Evolutionary conservation across 345 rosid species (phyloP).

Genomic region (Leavenworthia alabamica): DNA sequence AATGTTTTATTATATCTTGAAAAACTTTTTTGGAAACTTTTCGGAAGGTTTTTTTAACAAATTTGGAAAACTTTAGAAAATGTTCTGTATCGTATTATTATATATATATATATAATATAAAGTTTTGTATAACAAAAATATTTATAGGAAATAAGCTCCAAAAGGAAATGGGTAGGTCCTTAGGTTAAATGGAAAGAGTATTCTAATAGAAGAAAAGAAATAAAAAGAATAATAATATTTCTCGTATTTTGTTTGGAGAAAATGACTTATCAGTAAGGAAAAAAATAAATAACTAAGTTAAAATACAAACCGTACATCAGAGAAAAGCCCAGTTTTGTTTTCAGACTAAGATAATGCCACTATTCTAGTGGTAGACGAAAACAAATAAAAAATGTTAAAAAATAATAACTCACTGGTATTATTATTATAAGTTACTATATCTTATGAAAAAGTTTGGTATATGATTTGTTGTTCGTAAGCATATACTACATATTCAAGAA

Average conservation of each 20-base stretch:
- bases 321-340: constrained; percentile 21
- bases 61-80: neutral
- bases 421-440: neutral
- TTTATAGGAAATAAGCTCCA: neutral
- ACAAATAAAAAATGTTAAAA: neutral
- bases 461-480: neutral
- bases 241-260: constrained; percentile 26
- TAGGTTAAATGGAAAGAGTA: constrained; percentile 7
- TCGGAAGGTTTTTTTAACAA: neutral
- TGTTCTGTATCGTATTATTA: neutral
- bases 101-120: neutral
- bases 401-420: neutral
- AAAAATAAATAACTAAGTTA: constrained; percentile 22
- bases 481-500: neutral
- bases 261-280: constrained; percentile 21
- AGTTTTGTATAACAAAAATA: neutral
- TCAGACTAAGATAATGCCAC: constrained; percentile 13
- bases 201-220: neutral
- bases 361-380: neutral
- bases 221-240: constrained; percentile 11
- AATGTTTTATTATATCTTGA: too few species aligned
- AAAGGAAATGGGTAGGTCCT: constrained; percentile 4
- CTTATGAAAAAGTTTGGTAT: neutral
- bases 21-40: neutral
- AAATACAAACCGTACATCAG: constrained; percentile 14